Conservation (phyloP, 768 basidiomycete species). For the Russula dissimulans region DNA sequence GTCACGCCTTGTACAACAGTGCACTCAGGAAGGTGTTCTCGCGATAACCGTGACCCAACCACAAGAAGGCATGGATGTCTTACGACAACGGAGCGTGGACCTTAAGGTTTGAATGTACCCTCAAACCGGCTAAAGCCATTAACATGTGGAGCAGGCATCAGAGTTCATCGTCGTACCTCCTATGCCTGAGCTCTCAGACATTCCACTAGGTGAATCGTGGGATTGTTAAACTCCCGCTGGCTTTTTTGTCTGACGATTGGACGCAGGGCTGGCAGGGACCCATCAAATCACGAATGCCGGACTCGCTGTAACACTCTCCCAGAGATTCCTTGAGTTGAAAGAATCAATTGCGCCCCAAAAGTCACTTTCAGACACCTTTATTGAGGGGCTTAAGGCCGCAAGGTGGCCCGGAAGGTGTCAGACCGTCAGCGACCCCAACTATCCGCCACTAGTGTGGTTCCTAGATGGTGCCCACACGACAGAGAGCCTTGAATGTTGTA, state of each 20-base stretch:
- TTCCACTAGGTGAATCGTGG: constrained; percentile 50
- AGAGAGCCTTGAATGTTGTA: constrained; percentile 81
- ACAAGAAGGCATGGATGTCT: constrained; percentile 52
- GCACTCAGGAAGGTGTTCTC: constrained; percentile 59
- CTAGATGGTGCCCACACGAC: constrained; percentile 93
- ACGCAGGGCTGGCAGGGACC: constrained; percentile 65
- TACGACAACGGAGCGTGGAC: constrained; percentile 58
- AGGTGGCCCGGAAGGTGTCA: constrained; percentile 97
- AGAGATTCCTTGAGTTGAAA: constrained; percentile 45
- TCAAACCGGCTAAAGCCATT: background rate
- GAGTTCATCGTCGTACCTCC: constrained; percentile 55
- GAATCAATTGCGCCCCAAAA: constrained; percentile 24
- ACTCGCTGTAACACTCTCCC: constrained; percentile 69
- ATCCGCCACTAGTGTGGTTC: constrained; percentile 62
- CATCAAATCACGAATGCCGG: constrained; percentile 88
- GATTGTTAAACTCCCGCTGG: background rate
- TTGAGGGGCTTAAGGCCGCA: constrained; percentile 54
- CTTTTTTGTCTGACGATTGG: constrained; percentile 7
- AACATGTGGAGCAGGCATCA: constrained; percentile 40
- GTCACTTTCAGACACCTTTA: constrained; percentile 43
- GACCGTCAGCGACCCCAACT: constrained; percentile 52
- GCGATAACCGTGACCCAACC: constrained; percentile 81
- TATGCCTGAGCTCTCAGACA: constrained; percentile 37
- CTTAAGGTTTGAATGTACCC: constrained; percentile 40
- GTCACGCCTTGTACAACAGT: background rate